Evolutionary conservation across 805 yeast genomes (phyloP), one percentile per base, ranked within the genome.

Genomic region (Candida insectalens): DNA sequence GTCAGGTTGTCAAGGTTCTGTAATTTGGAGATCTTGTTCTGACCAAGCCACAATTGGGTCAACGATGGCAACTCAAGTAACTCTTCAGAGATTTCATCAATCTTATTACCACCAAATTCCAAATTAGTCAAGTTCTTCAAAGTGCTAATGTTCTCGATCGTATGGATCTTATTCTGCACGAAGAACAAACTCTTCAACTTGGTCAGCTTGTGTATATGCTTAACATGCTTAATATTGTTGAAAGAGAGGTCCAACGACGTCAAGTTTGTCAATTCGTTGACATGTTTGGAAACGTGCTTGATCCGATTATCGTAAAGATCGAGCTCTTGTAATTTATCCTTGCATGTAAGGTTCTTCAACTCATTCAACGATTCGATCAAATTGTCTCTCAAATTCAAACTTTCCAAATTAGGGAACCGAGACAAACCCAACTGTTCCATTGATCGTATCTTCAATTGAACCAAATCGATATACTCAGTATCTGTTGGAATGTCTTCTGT

Each of bases 241-340:
- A 92, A 92, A 17, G 95, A 83, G 18, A 92, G 64, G 59, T 92
- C 98, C 45, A 92, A 63, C 34, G 51, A 67, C 36, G 56, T 67
- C 40, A 87, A 57, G 25, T 72, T 69, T 3, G 51, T 57, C 43
- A 85, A 69, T 31, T 74, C 72, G 40, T 69, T 74, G 14, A 85
- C 51, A 46, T 74, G 78, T 30, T 77, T 74, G 4, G 88, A 77
- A 33, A 92, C 84, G 51, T 87, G 96, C 43, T 78, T 76, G 47
- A 92, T 81, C 46, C 95, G 64, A 57, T 92, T 92, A 57, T 92
- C 98, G 53, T 92, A 92, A 21, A 88, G 65, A 55, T 92, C 98
- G 38, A 92, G 60, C 39, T 85, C 92, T 43, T 73, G 82, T 45
- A 92, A 46, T 1, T 65, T 63, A 2, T 67, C 73, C 26, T 59